Evolutionary conservation across 257 asterid species (phyloP), one percentile per base, ranked within the genome.

Genomic region (Cinchona pubescens): DNA sequence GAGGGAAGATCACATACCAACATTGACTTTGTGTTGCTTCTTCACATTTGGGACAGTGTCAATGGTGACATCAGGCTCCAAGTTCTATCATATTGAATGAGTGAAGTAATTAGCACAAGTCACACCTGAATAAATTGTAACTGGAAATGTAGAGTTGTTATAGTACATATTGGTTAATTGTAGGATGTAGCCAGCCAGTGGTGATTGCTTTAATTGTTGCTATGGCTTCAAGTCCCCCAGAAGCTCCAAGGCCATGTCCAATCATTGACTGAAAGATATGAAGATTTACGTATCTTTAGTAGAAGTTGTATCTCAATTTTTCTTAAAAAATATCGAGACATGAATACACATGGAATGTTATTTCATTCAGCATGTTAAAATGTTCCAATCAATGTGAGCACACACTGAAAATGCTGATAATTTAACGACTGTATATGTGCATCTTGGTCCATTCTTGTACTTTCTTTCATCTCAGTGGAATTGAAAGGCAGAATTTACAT

Each of bases 121-220:
- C 4, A 46, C 30, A 56, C 16, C 18, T 11, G 62, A 46, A 23
- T 15, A 10, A 25, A 21, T 53, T 30, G 61, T 67, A 67, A 23
- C 32, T 43, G 60, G 40, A 32, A 67, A 42, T 27, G 61, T 11
- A 14, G 38, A 29, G 58, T 58, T 43, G 49, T 32, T 49, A 10
- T 19, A 42, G 16, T 87, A 94, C 98, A 64, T 83, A 85, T 87
- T 94, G 97, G 80, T 92, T 90, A 60, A 92, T 89, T 19, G 97
- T 82, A 67, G 97, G 98, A 80, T 94, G 98, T 65, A 94, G 81
- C 98, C 98, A 94, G 83, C 97, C 97, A 1, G 96, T 89, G 30
- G 82, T 90, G 69, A 92, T 88, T 75, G 97, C 97, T 85, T 92
- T 94, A 63, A 92, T 80, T 5, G 97, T 90, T 78, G 95, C 98